phyloP scores from a whole-genome alignment of 805 yeast genomes.

The Brettanomyces naardenensis region DNA sequence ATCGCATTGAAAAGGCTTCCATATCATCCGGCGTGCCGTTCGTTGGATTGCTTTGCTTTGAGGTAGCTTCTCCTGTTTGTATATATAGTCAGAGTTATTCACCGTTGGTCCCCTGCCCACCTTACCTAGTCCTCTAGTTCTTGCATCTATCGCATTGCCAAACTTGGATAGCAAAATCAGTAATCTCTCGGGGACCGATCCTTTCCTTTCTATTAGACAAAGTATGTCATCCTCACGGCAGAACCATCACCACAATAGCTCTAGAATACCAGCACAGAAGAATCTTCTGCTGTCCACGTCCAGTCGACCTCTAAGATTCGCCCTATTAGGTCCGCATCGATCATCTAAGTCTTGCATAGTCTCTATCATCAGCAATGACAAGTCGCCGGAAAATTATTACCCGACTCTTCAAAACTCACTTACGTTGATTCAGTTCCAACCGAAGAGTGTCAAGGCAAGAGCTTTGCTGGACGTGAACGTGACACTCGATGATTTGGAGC shows the following conservation, averaged over 20 bases:
- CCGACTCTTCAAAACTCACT: slow-evolving; percentile 63
- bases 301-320: slow-evolving; percentile 23
- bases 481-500: slow-evolving; percentile 29
- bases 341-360: slow-evolving; percentile 26
- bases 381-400: slow-evolving; percentile 55
- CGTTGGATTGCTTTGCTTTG: no score
- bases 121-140: no score
- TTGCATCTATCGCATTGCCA: no score
- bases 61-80: no score
- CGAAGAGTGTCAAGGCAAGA: slow-evolving; percentile 31
- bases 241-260: background rate
- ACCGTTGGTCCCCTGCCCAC: no score
- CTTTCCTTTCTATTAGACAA: no score
- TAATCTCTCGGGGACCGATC: no score
- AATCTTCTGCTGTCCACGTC: slow-evolving; percentile 22
- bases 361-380: slow-evolving; percentile 22
- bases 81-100: no score
- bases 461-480: slow-evolving; percentile 41
- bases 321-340: slow-evolving; percentile 25
- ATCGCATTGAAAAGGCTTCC: no score
- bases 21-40: no score
- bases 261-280: slow-evolving; percentile 6
- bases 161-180: no score
- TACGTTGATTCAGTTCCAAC: slow-evolving; percentile 45
- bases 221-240: no score